Percentiles rank a stretch among this genome's conserved stretches.
These are phyloP conservation scores for Adansonia madagascariensis DNA, from an alignment of 441 rosid genomes.

Conservation along the genomic window DNA sequence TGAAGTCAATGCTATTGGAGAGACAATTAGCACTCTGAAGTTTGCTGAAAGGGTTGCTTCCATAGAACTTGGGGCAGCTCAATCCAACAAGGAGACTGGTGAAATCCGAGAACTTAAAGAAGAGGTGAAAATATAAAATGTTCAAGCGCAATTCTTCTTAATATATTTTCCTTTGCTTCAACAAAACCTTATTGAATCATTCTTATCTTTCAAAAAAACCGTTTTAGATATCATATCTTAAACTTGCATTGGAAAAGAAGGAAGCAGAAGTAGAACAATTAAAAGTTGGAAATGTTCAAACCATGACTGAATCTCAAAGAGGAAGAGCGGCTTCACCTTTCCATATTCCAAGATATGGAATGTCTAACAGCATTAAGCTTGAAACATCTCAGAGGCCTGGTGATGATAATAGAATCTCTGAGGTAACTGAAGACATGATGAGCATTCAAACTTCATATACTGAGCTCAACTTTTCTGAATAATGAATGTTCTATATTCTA, in stretches of 20 bases:
- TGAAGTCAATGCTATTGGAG: constrained; percentile 75
- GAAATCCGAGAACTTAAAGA: constrained; percentile 87
- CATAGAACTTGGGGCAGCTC: constrained; percentile 92
- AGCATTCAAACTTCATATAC: neutral
- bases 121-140: constrained; percentile 56
- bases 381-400: constrained; percentile 55
- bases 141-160: neutral
- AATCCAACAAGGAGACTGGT: constrained; percentile 88
- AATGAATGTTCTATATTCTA: neutral
- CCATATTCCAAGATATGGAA: constrained; percentile 61
- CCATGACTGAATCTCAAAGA: constrained; percentile 59
- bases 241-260: constrained; percentile 72
- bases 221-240: constrained; percentile 74
- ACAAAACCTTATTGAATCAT: neutral
- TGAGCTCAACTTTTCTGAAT: neutral
- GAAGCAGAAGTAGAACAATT: constrained; percentile 81
- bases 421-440: constrained; percentile 48
- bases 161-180: neutral
- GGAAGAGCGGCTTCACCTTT: constrained; percentile 89
- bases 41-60: constrained; percentile 94
- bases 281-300: constrained; percentile 48
- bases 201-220: neutral
- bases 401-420: constrained; percentile 55
- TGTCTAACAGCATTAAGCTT: constrained; percentile 45
- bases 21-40: constrained; percentile 91